Evolutionary conservation across 140 eudicot species (phyloP).

Genomic region (Senecio squalidus): DNA sequence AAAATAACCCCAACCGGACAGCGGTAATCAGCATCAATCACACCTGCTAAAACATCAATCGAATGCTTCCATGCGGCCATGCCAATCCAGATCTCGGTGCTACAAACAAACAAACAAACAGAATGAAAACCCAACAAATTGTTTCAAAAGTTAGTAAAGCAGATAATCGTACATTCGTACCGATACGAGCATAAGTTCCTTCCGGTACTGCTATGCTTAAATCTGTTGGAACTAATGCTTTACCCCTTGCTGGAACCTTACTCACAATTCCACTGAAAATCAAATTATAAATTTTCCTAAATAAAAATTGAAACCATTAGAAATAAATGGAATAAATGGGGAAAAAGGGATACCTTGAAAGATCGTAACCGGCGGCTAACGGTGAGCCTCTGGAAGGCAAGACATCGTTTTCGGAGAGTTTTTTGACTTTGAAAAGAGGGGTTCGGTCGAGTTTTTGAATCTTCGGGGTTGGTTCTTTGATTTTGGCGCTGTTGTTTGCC

Average conservation of each 20-base stretch:
- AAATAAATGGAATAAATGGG: background rate
- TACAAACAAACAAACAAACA: constrained; percentile 12
- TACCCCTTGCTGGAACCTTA: constrained; percentile 80
- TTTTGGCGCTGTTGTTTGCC: constrained; percentile 38
- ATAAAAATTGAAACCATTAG: too few relatives aligned
- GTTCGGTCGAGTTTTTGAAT: constrained; percentile 30
- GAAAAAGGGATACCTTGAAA: constrained; percentile 43
- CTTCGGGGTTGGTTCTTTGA: constrained; percentile 38
- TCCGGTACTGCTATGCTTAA: constrained; percentile 75
- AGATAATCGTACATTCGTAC: constrained; percentile 33
- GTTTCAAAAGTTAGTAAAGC: background rate
- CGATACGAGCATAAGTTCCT: constrained; percentile 88
- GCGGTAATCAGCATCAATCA: constrained; percentile 77
- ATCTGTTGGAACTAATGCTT: constrained; percentile 78
- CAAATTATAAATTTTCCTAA: background rate
- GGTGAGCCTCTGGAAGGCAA: constrained; percentile 66
- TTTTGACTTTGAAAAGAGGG: constrained; percentile 47
- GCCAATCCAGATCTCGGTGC: constrained; percentile 85
- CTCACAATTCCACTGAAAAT: constrained; percentile 47
- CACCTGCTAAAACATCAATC: constrained; percentile 79
- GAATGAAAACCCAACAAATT: background rate
- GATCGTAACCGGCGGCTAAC: constrained; percentile 84
- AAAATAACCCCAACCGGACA: constrained; percentile 72
- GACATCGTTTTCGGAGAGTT: constrained; percentile 68
- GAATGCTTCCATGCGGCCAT: constrained; percentile 95